Conservation (phyloP, 106 monocot species). For the Dendrobium officinale region DNA sequence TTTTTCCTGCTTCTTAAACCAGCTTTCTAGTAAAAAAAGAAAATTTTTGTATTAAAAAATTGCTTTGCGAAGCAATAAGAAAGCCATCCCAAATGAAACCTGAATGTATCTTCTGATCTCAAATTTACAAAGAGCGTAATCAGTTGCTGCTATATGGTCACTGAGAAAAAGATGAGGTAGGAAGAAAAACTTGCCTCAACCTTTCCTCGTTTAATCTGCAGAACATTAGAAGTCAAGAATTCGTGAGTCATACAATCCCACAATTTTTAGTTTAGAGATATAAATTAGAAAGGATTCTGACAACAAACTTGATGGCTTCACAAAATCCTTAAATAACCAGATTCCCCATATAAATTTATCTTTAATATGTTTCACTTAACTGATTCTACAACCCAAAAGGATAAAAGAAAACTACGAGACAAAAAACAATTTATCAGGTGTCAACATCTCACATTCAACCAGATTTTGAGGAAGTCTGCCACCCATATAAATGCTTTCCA, state of each 20-base stretch:
- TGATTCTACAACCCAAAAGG: background rate
- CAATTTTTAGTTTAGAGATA: too few relatives aligned
- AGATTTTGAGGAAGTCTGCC: slow-evolving; percentile 84
- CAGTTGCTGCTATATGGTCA: background rate
- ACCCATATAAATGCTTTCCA: slow-evolving; percentile 82
- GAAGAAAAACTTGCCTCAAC: slow-evolving; percentile 51
- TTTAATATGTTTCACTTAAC: background rate
- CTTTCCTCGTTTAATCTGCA: slow-evolving; percentile 78
- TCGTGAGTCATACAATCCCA: slow-evolving; percentile 8
- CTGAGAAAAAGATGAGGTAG: background rate
- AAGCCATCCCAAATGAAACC: too few relatives aligned
- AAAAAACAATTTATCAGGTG: background rate
- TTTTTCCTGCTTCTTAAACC: too few relatives aligned
- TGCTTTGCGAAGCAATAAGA: too few relatives aligned
- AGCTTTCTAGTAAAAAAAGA: too few relatives aligned
- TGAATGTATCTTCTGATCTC: background rate
- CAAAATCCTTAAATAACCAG: background rate
- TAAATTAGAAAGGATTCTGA: background rate
- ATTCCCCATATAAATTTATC: background rate
- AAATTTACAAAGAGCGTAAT: background rate
- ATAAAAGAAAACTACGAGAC: background rate
- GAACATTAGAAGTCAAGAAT: slow-evolving; percentile 8
- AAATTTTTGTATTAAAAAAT: too few relatives aligned
- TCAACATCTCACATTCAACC: slow-evolving; percentile 13
- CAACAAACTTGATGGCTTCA: too few relatives aligned